Conservation (phyloP, 1,284 basidiomycete genomes). For the Ganoderma multipileum region DNA sequence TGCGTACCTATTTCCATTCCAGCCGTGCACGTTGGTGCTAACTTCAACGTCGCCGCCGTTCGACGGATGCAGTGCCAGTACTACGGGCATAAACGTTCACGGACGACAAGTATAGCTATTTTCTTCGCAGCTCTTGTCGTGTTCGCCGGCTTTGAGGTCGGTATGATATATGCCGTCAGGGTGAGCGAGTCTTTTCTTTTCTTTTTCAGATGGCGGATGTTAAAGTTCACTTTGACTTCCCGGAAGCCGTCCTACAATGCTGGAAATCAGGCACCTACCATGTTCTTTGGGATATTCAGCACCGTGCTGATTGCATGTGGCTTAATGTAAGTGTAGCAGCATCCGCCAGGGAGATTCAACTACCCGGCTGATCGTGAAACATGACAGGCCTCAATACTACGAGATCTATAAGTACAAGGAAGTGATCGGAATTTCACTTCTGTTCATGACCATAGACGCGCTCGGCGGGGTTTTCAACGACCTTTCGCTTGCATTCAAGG, state of each 20-base stretch:
- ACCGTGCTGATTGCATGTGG: constrained; percentile 67
- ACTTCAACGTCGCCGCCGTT: not conserved
- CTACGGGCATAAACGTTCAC: constrained; percentile 55
- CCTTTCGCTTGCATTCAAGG: constrained; percentile 75
- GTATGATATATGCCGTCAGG: constrained; percentile 63
- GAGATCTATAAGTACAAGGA: constrained; percentile 77
- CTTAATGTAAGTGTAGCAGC: constrained; percentile 52
- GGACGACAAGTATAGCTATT: constrained; percentile 38
- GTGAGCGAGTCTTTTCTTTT: constrained; percentile 39
- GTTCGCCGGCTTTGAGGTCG: constrained; percentile 65
- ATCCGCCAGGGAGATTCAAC: not conserved
- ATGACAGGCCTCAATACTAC: constrained; percentile 57
- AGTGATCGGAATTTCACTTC: constrained; percentile 76
- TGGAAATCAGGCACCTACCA: constrained; percentile 54
- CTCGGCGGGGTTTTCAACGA: constrained; percentile 77
- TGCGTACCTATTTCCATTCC: constrained; percentile 33
- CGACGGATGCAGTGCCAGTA: constrained; percentile 59
- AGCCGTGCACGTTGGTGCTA: not conserved
- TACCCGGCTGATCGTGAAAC: not conserved
- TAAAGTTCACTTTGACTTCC: too few species aligned
- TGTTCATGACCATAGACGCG: constrained; percentile 77
- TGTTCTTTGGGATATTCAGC: constrained; percentile 71
- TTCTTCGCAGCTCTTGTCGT: constrained; percentile 49
- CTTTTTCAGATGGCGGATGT: not conserved
- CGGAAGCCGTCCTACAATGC: constrained; percentile 50